These are phyloP conservation scores for Rosa multiflora DNA, from an alignment of 306 rosid species.

Conservation along the genomic window DNA sequence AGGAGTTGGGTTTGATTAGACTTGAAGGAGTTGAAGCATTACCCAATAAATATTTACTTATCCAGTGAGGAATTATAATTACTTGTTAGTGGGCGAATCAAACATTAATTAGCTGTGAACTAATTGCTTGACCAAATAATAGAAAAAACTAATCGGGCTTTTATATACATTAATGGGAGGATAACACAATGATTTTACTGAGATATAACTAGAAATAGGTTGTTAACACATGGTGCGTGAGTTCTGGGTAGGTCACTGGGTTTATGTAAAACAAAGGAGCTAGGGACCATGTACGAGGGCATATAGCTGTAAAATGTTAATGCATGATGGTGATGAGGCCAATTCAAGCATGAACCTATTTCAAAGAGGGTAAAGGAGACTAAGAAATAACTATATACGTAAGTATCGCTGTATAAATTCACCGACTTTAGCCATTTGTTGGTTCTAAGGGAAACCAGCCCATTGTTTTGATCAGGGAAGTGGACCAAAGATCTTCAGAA, in stretches of 20 bases:
- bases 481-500: not conserved
- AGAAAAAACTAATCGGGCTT: not conserved
- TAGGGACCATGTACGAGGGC: conserved; percentile 2
- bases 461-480: not conserved
- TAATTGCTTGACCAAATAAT: not conserved
- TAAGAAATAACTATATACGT: not conserved
- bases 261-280: not conserved
- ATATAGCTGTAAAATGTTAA: not conserved
- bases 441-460: not conserved
- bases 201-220: not conserved
- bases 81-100: not conserved
- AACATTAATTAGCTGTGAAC: not conserved
- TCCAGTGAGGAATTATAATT: not conserved
- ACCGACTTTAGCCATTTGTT: not conserved
- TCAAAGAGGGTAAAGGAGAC: not conserved
- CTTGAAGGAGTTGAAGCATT: not conserved
- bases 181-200: not conserved
- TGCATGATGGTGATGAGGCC: not conserved
- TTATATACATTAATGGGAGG: not conserved
- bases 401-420: not conserved
- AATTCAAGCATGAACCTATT: not conserved
- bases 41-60: not conserved
- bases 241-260: not conserved
- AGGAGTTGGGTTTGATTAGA: not conserved
- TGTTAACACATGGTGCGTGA: not conserved